These are phyloP conservation scores for Penicillium expansum DNA, from an alignment of 2,329 filamentous ascomycete species.

Conservation along the genomic window DNA sequence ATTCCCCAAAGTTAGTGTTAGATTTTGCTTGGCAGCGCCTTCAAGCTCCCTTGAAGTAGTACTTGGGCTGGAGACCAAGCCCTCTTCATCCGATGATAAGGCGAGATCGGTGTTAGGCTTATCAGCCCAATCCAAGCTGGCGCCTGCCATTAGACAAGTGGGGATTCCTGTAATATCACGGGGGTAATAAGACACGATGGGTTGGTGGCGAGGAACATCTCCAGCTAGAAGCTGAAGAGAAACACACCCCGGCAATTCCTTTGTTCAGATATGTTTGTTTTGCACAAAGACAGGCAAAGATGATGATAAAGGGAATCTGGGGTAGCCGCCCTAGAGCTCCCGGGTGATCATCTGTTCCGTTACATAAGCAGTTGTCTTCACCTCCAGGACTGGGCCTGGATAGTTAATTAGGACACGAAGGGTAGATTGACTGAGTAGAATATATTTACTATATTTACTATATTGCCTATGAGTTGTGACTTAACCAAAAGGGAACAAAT, in stretches of 20 bases:
- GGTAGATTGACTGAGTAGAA: too few relatives aligned
- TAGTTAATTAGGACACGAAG: neutral
- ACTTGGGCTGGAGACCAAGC: constrained; percentile 29
- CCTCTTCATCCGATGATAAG: constrained; percentile 32
- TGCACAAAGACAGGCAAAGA: neutral
- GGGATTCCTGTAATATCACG: constrained; percentile 1
- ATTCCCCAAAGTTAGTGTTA: constrained; percentile 13
- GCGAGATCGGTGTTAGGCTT: constrained; percentile 24
- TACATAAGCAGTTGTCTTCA: constrained; percentile 1
- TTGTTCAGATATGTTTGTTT: neutral
- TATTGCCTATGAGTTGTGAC: neutral
- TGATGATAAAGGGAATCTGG: constrained; percentile 4
- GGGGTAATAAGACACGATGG: neutral
- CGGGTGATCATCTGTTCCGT: neutral
- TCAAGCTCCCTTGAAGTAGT: constrained; percentile 23
- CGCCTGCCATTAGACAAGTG: constrained; percentile 25
- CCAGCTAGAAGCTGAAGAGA: neutral
- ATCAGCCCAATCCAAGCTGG: constrained; percentile 25
- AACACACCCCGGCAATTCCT: neutral
- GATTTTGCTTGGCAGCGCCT: neutral
- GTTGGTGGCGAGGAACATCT: neutral
- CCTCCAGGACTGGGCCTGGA: too few relatives aligned
- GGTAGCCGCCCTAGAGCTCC: neutral
- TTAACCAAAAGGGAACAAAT: neutral
- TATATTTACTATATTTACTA: neutral